Evolutionary conservation across 345 rosid genomes (phyloP).

Genomic region (Salix purpurea): DNA sequence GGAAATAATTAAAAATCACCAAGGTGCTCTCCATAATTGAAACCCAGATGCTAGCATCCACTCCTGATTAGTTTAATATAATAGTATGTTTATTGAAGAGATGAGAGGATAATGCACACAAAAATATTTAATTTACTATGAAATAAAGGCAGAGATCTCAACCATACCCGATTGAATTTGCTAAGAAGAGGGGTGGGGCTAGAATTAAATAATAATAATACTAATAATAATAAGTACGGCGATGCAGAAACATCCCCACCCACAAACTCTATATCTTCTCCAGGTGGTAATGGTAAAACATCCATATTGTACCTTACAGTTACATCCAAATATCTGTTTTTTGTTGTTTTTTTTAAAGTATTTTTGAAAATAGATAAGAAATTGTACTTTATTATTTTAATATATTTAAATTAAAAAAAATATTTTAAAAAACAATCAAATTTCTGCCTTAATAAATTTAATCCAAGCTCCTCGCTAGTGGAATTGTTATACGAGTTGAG

Average conservation of each 20-base stretch:
- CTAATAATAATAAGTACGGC: neutral
- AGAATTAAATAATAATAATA: neutral
- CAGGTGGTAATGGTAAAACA: neutral
- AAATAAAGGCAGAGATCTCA: constrained; percentile 7
- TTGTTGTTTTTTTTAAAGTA: too few species aligned
- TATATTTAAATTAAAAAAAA: too few species aligned
- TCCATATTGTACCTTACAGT: too few species aligned
- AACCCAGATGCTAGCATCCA: neutral
- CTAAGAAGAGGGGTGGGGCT: neutral
- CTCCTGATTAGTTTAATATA: neutral
- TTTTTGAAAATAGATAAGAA: too few species aligned
- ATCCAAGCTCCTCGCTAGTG: too few species aligned
- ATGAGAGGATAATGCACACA: neutral
- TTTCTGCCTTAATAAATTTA: neutral
- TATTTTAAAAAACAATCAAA: too few species aligned
- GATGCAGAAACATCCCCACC: neutral
- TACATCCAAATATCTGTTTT: too few species aligned
- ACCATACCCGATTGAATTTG: neutral
- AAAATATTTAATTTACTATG: neutral
- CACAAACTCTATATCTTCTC: neutral
- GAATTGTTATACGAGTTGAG: neutral
- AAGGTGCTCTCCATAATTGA: neutral
- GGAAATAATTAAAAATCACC: neutral
- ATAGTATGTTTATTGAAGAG: neutral
- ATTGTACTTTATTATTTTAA: too few species aligned